Evolutionary conservation across 2,329 filamentous ascomycete species (phyloP).

Genomic region (Juglanconis juglandina): DNA sequence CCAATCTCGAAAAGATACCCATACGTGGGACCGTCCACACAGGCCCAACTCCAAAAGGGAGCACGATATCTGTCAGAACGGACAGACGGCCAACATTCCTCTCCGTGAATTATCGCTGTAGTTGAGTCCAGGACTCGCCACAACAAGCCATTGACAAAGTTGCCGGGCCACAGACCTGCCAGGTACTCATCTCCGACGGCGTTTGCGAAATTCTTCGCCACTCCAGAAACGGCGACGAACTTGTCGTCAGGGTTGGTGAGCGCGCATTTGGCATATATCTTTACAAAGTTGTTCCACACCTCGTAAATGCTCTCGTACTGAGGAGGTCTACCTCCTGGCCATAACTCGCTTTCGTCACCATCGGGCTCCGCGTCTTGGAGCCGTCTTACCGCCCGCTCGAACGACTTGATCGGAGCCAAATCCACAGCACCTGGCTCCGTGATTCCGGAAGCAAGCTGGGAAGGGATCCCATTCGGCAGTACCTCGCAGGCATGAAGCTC

Average conservation of each 20-base stretch:
- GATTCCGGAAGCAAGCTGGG: neutral
- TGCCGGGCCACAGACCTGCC: slow-evolving; percentile 7
- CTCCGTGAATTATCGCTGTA: too few species aligned
- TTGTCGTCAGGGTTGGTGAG: slow-evolving; percentile 11
- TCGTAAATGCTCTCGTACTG: slow-evolving; percentile 1
- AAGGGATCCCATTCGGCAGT: neutral
- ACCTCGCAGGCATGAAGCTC: slow-evolving; percentile 11
- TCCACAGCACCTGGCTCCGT: neutral
- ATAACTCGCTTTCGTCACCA: neutral
- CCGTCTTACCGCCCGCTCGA: neutral
- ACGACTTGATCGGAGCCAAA: neutral
- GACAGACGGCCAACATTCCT: neutral
- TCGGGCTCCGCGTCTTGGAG: neutral
- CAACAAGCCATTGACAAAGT: slow-evolving; percentile 7
- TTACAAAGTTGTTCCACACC: slow-evolving; percentile 8
- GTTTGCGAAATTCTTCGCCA: slow-evolving; percentile 4
- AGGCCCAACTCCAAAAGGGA: slow-evolving; percentile 15
- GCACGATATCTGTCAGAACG: slow-evolving; percentile 1
- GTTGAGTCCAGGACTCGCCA: neutral
- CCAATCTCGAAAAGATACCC: neutral
- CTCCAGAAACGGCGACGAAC: slow-evolving; percentile 11
- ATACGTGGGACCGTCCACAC: neutral
- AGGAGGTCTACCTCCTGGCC: neutral
- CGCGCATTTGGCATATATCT: neutral
- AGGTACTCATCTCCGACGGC: slow-evolving; percentile 10